Conservation (phyloP, 31 red algal genomes). For the Asparagopsis taxiformis region DNA sequence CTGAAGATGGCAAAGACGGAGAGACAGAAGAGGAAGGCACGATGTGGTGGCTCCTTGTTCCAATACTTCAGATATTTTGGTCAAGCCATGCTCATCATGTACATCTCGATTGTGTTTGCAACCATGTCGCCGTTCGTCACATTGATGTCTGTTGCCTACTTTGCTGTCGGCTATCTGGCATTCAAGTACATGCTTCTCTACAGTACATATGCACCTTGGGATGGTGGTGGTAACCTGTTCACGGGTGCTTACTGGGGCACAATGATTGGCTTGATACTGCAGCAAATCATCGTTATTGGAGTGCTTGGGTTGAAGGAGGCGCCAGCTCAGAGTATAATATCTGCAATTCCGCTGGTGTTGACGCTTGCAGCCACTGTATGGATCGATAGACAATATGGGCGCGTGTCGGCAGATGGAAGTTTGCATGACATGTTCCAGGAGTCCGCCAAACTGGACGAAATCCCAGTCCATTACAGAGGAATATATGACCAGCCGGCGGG, state of each 20-base stretch:
- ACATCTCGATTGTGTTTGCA: constrained; percentile 43
- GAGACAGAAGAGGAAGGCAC: constrained; percentile 40
- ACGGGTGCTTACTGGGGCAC: constrained; percentile 49
- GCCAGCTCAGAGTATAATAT: constrained; percentile 21
- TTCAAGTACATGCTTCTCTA: constrained; percentile 47
- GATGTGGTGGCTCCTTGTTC: constrained; percentile 37
- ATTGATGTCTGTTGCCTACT: constrained; percentile 33
- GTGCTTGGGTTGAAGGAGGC: constrained; percentile 63
- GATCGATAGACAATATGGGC: constrained; percentile 31
- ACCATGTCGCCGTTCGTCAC: constrained; percentile 43
- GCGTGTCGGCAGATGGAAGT: constrained; percentile 47
- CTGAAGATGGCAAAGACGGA: constrained; percentile 70
- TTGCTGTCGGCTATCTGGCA: constrained; percentile 18
- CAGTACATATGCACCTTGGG: constrained; percentile 23
- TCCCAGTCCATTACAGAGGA: constrained; percentile 21
- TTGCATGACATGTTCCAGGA: constrained; percentile 53
- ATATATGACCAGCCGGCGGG: constrained; percentile 47
- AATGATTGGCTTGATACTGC: constrained; percentile 47
- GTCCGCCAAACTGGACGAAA: constrained; percentile 41
- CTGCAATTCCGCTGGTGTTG: constrained; percentile 43
- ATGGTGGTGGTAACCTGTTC: constrained; percentile 58
- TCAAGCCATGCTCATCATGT: constrained; percentile 37
- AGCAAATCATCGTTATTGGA: constrained; percentile 52
- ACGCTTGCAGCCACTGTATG: constrained; percentile 20
- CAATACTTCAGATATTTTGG: constrained; percentile 49